phyloP scores from a whole-genome alignment of 257 asterid species.

The Linaria vulgaris region DNA sequence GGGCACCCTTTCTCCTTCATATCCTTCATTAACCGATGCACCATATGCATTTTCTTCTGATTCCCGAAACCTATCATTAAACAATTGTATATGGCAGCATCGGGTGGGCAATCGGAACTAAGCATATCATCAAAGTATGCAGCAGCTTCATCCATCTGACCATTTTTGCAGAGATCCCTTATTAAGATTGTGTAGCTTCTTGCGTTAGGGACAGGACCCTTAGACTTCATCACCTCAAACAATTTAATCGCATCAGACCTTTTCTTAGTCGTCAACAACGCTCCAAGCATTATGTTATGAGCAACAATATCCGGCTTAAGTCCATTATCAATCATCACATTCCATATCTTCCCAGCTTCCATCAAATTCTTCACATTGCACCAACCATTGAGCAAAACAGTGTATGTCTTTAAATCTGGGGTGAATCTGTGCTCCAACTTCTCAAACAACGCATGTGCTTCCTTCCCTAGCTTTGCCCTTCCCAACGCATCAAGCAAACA shows the following conservation, averaged over 20 bases:
- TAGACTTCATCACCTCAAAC: constrained; percentile 75
- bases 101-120: constrained; percentile 51
- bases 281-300: constrained; percentile 82
- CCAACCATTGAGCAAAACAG: constrained; percentile 81
- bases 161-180: constrained; percentile 64
- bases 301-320: constrained; percentile 76
- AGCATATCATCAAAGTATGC: constrained; percentile 63
- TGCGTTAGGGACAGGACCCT: constrained; percentile 67
- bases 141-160: constrained; percentile 55
- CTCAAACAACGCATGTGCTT: constrained; percentile 66
- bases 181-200: constrained; percentile 72
- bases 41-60: constrained; percentile 64
- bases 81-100: constrained; percentile 74
- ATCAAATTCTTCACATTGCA: constrained; percentile 74
- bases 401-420: constrained; percentile 63
- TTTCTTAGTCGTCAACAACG: constrained; percentile 61
- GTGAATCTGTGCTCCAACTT: constrained; percentile 65
- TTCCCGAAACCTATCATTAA: constrained; percentile 77
- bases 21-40: constrained; percentile 55
- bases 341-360: constrained; percentile 89
- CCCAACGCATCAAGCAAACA: constrained; percentile 81
- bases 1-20: constrained; percentile 73
- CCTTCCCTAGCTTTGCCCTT: constrained; percentile 82
- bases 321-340: constrained; percentile 75
- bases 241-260: constrained; percentile 64